Base-by-base conservation (phyloP, 2,329 filamentous ascomycete species). In the Exophiala sp. region DNA sequence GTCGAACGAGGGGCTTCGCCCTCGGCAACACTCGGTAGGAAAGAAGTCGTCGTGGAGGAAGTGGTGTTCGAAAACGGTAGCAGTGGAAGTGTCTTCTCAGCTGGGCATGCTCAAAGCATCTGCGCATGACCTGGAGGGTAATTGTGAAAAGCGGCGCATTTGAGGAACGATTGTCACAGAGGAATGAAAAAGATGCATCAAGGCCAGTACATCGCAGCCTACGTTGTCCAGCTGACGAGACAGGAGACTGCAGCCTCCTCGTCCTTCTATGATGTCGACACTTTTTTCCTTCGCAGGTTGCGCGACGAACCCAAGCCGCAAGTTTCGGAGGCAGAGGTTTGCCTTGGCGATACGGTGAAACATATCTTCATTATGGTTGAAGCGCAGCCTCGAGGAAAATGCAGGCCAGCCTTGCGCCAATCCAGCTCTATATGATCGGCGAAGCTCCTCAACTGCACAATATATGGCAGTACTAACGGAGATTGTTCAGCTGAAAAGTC, bases 91-190 rank as follows among this genome's bases (percentile, higher is more conserved):
- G 43, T 52, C 48, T 48, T 55, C 49, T 55, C 24, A 38, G 44
- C 42, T 46, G 52, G 39, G 44, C 21, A 39, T 52, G 49, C 43
- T 48, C 42, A 48, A 53, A 44, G 39, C 48, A 55, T 55, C 46
- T 57, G 55, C 52, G 55, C 55, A 57, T 57, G 55, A 50, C 55
- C 48, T 48, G 44, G 46, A 47, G 45, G 39, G 34, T 21, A 44
- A 19, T 50, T 37, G 46, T 29, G 16, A n/a, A 7, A 29, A 29
- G 24, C 37, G 35, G 11, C 13, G 27, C 46, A 50, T 42, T 34
- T 22, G 39, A 14, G 39, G 27, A 18, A 13, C 44, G 24, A 21
- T n/a, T 14, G 3, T 41, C 38, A 10, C 40, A 27, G 38, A 35
- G 39, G 11, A 22, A 43, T 29, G 35, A 42, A 30, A 45, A 22